A percentile compares a stretch with the other conserved stretches of the same genome.
phyloP scores from a whole-genome alignment of 176 grass and related monocot genomes.

The Cenchrus fungigraminus region DNA sequence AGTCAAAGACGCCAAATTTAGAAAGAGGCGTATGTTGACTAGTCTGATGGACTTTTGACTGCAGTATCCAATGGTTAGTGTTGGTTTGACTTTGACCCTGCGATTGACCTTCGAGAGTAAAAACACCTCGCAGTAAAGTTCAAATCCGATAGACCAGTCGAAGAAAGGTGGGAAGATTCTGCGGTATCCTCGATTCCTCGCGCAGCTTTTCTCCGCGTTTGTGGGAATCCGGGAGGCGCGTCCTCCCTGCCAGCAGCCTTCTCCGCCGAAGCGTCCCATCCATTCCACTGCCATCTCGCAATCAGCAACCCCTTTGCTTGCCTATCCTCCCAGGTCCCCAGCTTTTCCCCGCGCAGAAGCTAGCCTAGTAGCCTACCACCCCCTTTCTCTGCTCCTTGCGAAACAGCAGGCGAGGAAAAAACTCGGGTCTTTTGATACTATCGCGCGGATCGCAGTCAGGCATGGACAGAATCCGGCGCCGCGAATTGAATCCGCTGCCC shows the following conservation, averaged over 20 bases:
- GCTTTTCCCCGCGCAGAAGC: not conserved
- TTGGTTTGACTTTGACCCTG: not conserved
- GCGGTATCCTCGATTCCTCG: not conserved
- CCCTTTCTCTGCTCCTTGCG: not conserved
- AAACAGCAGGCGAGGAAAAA: not conserved
- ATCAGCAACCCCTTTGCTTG: slow-evolving; percentile 38
- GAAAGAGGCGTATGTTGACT: not conserved
- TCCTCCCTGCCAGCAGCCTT: not conserved
- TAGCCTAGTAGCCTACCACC: not conserved
- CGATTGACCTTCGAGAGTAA: too few species aligned
- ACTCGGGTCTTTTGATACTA: slow-evolving; percentile 1
- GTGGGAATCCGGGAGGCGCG: slow-evolving; percentile 6
- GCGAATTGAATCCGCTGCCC: slow-evolving; percentile 30
- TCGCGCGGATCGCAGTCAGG: not conserved
- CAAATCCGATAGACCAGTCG: not conserved
- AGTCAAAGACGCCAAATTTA: not conserved
- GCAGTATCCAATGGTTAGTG: not conserved
- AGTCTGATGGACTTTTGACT: not conserved
- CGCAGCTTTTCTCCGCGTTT: not conserved
- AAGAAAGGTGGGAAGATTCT: not conserved
- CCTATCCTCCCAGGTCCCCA: not conserved
- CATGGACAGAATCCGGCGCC: not conserved
- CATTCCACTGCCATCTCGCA: slow-evolving; percentile 19
- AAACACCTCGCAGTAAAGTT: not conserved
- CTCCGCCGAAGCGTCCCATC: slow-evolving; percentile 31